Base-by-base conservation (phyloP, 768 basidiomycete genomes). In the Tylopilus subfusipes region DNA sequence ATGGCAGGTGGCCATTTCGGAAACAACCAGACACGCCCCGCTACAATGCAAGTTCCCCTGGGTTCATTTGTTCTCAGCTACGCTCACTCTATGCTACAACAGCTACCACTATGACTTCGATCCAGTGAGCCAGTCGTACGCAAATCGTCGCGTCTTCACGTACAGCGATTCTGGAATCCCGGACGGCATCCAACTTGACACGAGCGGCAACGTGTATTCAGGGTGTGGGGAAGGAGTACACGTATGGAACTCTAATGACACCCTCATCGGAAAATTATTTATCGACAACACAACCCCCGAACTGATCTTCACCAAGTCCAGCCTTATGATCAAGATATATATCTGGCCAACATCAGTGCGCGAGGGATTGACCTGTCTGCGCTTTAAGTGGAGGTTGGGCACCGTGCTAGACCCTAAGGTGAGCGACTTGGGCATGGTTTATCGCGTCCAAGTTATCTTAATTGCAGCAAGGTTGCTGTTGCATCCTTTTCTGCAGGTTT, bases 81-180 rank as follows among this genome's bases (percentile, higher is more conserved):
- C 25, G 9, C 51, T 65, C n/a, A 47, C 42, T 21, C 14, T 30
- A 16, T 34, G 29, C 42, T 43, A 12, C 12, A 19, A 54, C 22
- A 89, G 85, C 38, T 88, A 88, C 58, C 80, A 78, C 7, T 90
- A 78, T 60, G 86, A 90, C 60, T 82, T 90, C 27, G 81, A 86
- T 59, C 69, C 76, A 16, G 70, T 59, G 36, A 80, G 80, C 0
- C 76, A 82, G 36, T 67, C 75, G 4, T 84, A 88, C 64, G 64
- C 50, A 45, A 83, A 87, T 63, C 78, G 85, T 27, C 79, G 86
- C 6, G 76, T 88, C n/a, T 85, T 90, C 58, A 85, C 86, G 0
- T 88, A 82, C 57, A 64, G 72, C 14, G 88, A 88, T 54, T 75
- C 84, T 19, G 86, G 86, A 89, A 88, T 54, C 75, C 84, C 19